Conservation (phyloP, 371 early-diverging fungal species). For the Blakeslea trispora region DNA sequence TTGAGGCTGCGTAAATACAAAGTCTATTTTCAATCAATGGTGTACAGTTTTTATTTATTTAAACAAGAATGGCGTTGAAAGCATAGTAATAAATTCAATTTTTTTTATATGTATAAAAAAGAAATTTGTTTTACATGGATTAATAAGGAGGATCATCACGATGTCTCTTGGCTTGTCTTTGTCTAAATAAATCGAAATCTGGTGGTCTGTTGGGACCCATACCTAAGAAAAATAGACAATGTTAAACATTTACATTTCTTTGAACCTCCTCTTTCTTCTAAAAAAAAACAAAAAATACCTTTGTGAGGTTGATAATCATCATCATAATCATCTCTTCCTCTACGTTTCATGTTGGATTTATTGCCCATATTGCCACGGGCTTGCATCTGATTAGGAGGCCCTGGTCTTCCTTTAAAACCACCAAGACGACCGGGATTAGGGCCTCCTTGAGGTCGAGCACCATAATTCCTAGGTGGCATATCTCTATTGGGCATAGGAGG, state of each 20-base stretch:
- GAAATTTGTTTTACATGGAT: too few species aligned
- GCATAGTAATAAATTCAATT: too few species aligned
- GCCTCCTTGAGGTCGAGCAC: conserved; percentile 22
- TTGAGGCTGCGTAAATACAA: too few species aligned
- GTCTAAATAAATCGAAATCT: conserved; percentile 61
- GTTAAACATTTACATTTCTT: too few species aligned
- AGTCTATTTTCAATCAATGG: too few species aligned
- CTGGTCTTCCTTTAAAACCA: conserved; percentile 35
- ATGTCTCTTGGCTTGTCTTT: conserved; percentile 59
- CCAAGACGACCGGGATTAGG: conserved; percentile 25
- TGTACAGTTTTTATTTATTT: too few species aligned
- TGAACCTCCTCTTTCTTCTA: too few species aligned
- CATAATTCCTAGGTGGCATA: conserved; percentile 17
- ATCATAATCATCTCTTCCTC: conserved; percentile 54
- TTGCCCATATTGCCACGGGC: conserved; percentile 33
- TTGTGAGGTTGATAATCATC: conserved; percentile 49
- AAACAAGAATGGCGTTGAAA: too few species aligned
- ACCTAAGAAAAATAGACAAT: conserved; percentile 24
- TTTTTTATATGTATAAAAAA: too few species aligned
- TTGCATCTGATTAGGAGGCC: conserved; percentile 22
- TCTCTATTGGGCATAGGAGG: too few species aligned
- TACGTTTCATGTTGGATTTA: conserved; percentile 37
- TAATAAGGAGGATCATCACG: conserved; percentile 48
- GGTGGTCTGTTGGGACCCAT: conserved; percentile 65
- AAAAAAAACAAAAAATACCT: conserved; percentile 27